These are phyloP conservation scores for Amanita fuliginea DNA, from an alignment of 768 basidiomycete species.

Conservation along the genomic window DNA sequence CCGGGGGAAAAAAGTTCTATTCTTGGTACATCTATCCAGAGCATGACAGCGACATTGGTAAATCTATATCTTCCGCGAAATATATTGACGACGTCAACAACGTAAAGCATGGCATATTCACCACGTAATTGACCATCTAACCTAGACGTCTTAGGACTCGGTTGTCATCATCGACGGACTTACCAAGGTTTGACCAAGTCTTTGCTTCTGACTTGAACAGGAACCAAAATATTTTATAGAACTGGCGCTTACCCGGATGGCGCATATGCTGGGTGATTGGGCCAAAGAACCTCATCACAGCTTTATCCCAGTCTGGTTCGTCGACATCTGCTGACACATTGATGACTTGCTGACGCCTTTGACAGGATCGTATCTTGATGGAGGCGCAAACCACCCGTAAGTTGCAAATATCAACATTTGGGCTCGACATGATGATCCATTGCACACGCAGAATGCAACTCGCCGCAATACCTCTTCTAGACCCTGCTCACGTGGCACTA, in stretches of 20 bases:
- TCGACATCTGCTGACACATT: not conserved
- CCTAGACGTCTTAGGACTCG: constrained; percentile 41
- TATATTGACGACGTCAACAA: constrained; percentile 83
- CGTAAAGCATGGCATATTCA: constrained; percentile 19
- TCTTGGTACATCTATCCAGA: constrained; percentile 94
- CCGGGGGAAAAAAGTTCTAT: constrained; percentile 56
- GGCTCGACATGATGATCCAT: not conserved
- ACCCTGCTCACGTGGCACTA: constrained; percentile 49
- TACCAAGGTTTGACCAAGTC: constrained; percentile 54
- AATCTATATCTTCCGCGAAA: constrained; percentile 71
- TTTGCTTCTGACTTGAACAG: not conserved
- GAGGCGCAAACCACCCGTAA: constrained; percentile 89
- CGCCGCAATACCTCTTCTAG: constrained; percentile 77
- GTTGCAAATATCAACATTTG: constrained; percentile 12
- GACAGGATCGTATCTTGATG: constrained; percentile 80
- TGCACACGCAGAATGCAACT: constrained; percentile 54
- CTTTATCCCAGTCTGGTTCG: constrained; percentile 79
- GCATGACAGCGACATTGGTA: constrained; percentile 58
- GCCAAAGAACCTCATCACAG: constrained; percentile 79
- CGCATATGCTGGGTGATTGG: constrained; percentile 90
- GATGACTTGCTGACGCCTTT: not conserved
- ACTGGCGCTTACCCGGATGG: constrained; percentile 95
- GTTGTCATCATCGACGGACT: constrained; percentile 85
- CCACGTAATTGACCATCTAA: not conserved
- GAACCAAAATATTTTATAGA: constrained; percentile 31